Percentiles rank a stretch among this genome's conserved stretches.
Conservation (phyloP, 2,329 filamentous ascomycete species). For the Chaetomium olivaceum region DNA sequence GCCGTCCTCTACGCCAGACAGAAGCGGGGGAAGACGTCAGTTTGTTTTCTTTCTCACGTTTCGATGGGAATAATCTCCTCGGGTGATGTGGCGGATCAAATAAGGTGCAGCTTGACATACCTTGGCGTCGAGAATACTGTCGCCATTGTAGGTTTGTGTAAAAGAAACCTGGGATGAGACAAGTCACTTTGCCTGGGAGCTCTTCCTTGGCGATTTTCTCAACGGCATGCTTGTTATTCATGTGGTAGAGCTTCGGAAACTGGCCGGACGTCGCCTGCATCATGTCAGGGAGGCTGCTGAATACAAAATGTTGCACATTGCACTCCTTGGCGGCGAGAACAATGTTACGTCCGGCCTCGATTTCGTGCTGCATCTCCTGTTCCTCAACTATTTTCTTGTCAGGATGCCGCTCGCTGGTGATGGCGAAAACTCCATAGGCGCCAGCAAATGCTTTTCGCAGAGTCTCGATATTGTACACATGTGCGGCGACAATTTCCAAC, state of each 20-base stretch:
- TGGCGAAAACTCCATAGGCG: conserved; percentile 5
- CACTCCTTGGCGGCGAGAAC: conserved; percentile 8
- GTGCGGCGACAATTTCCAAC: background rate
- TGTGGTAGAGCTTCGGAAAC: conserved; percentile 2
- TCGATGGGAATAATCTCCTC: background rate
- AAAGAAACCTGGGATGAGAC: conserved; percentile 1
- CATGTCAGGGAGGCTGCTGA: conserved; percentile 1
- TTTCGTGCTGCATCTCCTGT: conserved; percentile 3
- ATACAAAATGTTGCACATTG: conserved; percentile 5
- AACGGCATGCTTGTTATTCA: conserved; percentile 1
- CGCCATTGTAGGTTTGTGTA: conserved; percentile 4
- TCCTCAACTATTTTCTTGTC: background rate
- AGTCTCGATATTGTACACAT: conserved; percentile 1
- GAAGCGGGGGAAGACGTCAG: background rate
- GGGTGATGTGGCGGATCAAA: background rate
- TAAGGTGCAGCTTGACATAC: background rate
- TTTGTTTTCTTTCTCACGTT: background rate
- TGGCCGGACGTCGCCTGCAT: conserved; percentile 1
- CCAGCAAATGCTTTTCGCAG: conserved; percentile 1
- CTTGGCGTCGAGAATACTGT: background rate
- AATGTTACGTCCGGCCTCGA: conserved; percentile 4
- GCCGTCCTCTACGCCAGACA: background rate
- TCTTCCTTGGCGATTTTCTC: conserved; percentile 2
- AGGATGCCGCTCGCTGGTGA: background rate
- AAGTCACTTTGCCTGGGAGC: conserved; percentile 4